Conservation (phyloP, 768 basidiomycete genomes). For the Rubroboletus pulcherrimus region DNA sequence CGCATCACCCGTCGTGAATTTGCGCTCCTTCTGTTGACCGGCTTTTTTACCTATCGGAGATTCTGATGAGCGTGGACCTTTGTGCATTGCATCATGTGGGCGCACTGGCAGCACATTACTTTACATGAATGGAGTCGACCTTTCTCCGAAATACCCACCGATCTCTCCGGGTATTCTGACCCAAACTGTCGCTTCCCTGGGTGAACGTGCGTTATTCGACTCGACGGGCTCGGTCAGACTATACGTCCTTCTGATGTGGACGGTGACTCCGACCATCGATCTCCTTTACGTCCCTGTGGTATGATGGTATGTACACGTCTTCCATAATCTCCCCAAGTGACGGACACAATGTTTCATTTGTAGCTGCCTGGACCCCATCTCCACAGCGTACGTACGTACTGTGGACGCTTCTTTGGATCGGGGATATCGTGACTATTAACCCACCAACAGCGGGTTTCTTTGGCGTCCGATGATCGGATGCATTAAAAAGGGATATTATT, state of each 20-base stretch:
- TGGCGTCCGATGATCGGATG: constrained; percentile 18
- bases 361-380: constrained; percentile 11
- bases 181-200: background rate
- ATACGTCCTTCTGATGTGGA: constrained; percentile 1
- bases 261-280: constrained; percentile 9
- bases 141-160: constrained; percentile 4
- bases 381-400: constrained; percentile 21
- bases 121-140: constrained; percentile 1
- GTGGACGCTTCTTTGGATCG: constrained; percentile 9
- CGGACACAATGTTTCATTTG: constrained; percentile 8
- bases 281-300: constrained; percentile 12
- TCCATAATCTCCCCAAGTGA: background rate
- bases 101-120: background rate
- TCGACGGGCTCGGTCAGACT: background rate
- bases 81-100: background rate
- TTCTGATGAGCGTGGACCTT: background rate
- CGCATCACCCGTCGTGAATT: background rate
- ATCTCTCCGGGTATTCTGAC: constrained; percentile 4
- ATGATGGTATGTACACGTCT: constrained; percentile 9
- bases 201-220: background rate
- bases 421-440: constrained; percentile 5
- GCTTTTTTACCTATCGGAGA: background rate
- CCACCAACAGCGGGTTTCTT: constrained; percentile 14
- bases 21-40: background rate
- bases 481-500: constrained; percentile 10